Percentiles rank a stretch among this genome's conserved stretches.
Evolutionary conservation across 2,329 filamentous ascomycete species (phyloP).

Genomic region (Aureobasidium sp.): DNA sequence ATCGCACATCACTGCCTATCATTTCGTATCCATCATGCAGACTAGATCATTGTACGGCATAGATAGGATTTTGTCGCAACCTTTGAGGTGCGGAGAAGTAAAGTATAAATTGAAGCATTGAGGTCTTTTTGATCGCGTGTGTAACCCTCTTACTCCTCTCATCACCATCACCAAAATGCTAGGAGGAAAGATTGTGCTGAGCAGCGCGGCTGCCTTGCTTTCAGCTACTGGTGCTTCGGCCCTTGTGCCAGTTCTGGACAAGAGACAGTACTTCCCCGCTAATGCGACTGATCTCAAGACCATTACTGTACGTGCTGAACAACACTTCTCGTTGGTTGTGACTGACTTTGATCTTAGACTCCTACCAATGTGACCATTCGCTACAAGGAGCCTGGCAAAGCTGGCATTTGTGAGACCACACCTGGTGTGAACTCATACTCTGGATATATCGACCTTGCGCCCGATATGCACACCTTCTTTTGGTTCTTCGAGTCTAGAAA

Average conservation of each 20-base stretch:
- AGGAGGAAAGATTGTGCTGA: not conserved
- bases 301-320: constrained; percentile 23
- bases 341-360: constrained; percentile 6
- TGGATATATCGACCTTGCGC: constrained; percentile 31
- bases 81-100: not conserved
- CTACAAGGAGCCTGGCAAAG: constrained; percentile 45
- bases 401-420: constrained; percentile 46
- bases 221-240: not conserved
- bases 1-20: not conserved
- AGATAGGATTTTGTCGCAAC: not conserved
- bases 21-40: not conserved
- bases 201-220: constrained; percentile 1
- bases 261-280: constrained; percentile 26
- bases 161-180: not conserved
- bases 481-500: constrained; percentile 58
- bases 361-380: constrained; percentile 41
- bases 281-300: constrained; percentile 39
- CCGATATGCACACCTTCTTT: constrained; percentile 45
- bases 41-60: not conserved
- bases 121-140: not conserved
- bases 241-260: constrained; percentile 6
- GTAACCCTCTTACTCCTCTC: not conserved
- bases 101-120: constrained; percentile 2
- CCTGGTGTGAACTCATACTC: constrained; percentile 45
- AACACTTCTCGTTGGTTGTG: not conserved